Base-by-base conservation (phyloP, 768 basidiomycete genomes). In the Tylopilus sp. region DNA sequence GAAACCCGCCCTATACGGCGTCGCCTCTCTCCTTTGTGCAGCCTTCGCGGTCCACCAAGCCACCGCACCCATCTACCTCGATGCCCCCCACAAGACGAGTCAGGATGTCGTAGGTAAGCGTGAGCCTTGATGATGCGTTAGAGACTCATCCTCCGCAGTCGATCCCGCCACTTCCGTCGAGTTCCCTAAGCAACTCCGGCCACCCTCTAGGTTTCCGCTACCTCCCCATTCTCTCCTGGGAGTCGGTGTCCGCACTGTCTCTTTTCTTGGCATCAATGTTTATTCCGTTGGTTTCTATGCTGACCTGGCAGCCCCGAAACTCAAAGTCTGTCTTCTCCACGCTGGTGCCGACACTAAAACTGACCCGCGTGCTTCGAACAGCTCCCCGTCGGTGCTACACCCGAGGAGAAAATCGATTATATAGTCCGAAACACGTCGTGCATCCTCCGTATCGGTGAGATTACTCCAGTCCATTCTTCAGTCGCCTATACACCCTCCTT, bases 261-360 rank as follows among this genome's bases (percentile, higher is more conserved):
- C 91, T 13, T 93, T 97, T 69, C 75, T 95, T 35, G 78, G 85
- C 7, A 80, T 97, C 56, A 83, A 90, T 63, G 93, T 95, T 15
- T 97, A 97, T 69, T 88, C 87, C 11, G 82, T 91, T 30, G 94
- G 81, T 2, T 92, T 97, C 70, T 97, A 95, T 67, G 87, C 90
- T 6, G 91, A 95, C 65, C 70, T 92, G 40, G 61, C 73, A n/a
- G 80, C 83, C 54, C 80, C 84, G 1, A 76, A 74, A 38, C 74
- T 89, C 51, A 76, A 77, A 47, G 86, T 86, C 46, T 46, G 72
- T 61, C 10, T 40, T 28, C 26, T 31, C 23, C 20, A 30, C 23
- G 40, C 30, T 21, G 15, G 20, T 17, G 18, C 18, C 9, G 18
- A 18, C 28, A 36, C 44, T 4, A 26, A 47, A 20, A 17, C 53